Base-by-base conservation (phyloP, 1,284 basidiomycete genomes). In the Ustilago curta region DNA sequence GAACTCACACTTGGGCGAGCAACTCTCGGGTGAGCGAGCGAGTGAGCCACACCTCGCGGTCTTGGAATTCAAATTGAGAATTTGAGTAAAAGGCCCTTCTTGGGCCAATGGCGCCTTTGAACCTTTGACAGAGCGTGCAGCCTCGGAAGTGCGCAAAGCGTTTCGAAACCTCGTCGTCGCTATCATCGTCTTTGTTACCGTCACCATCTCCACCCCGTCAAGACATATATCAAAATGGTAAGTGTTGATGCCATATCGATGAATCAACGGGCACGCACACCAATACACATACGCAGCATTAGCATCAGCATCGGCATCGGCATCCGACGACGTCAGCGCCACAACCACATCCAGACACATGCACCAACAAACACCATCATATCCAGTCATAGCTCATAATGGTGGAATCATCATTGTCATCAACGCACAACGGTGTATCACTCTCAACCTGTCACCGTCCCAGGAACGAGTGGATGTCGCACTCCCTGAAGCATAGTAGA, bases 211-310 rank as follows among this genome's bases (percentile, higher is more conserved):
- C 71, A 65, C 67, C 62, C 58, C 68, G 39, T 71, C 68, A 76
- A 71, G 68, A 66, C 63, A 67, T 60, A 62, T 50, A 66, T 71
- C 68, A 76, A 76, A 70, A 76, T 76, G 72, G 72, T 76, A 68
- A 76, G 72, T 75, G 25, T 47, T 47, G 45, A 54, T 69, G 70
- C 65, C 52, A 29, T 12, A 31, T 37, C 37, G 35, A 27, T 16
- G 23, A 31, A 40, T 18, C 23, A 49, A 55, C 49, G 43, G 59
- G 66, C 66, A 62, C 55, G 45, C 49, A 60, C 50, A 39, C 21
- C 35, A 23, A n/a, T 8, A 45, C 43, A 49, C 5, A 18, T 37
- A 56, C 21, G 43, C 55, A 57, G 14, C 42, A 29, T 39, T 48
- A 48, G 8, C 53, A 44, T n/a, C 21, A 27, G n/a, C 25, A 42